These are phyloP conservation scores for Pleurotus tuber-regium DNA, from an alignment of 768 basidiomycete genomes.

Conservation along the genomic window DNA sequence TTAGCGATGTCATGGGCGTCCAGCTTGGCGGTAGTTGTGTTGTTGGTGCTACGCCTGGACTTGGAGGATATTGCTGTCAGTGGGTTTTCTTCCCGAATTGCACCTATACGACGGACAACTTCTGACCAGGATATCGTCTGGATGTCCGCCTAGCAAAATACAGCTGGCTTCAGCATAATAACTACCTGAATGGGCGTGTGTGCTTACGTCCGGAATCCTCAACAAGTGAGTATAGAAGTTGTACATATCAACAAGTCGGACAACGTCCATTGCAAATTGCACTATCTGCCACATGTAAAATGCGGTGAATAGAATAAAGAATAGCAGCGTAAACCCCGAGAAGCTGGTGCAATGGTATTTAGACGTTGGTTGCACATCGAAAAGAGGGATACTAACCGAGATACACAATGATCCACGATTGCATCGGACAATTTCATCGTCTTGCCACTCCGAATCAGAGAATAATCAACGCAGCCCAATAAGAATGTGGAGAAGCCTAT, in stretches of 20 bases:
- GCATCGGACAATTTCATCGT: constrained; percentile 74
- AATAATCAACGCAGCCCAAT: constrained; percentile 92
- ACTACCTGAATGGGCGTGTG: no score
- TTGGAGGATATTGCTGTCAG: constrained; percentile 81
- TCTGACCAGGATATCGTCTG: constrained; percentile 98
- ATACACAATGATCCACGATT: constrained; percentile 79
- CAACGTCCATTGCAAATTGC: constrained; percentile 70
- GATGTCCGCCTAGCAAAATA: constrained; percentile 90
- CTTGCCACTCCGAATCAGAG: constrained; percentile 65
- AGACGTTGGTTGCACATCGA: constrained; percentile 2
- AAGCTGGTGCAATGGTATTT: constrained; percentile 47
- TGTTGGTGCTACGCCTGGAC: constrained; percentile 44
- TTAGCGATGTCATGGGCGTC: constrained; percentile 99
- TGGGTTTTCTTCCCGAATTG: constrained; percentile 91
- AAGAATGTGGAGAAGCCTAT: constrained; percentile 98
- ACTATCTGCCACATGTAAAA: constrained; percentile 90
- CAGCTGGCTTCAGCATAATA: no score
- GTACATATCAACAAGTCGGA: constrained; percentile 90
- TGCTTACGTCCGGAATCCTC: constrained; percentile 87
- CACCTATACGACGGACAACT: constrained; percentile 84
- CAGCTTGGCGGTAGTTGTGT: constrained; percentile 77
- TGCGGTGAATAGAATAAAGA: constrained; percentile 79
- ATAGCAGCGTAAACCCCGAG: constrained; percentile 80
- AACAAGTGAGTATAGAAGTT: constrained; percentile 94
- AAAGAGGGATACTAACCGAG: constrained; percentile 53